phyloP scores from a whole-genome alignment of 2,329 filamentous ascomycete genomes.

The Fusarium abutilonis region DNA sequence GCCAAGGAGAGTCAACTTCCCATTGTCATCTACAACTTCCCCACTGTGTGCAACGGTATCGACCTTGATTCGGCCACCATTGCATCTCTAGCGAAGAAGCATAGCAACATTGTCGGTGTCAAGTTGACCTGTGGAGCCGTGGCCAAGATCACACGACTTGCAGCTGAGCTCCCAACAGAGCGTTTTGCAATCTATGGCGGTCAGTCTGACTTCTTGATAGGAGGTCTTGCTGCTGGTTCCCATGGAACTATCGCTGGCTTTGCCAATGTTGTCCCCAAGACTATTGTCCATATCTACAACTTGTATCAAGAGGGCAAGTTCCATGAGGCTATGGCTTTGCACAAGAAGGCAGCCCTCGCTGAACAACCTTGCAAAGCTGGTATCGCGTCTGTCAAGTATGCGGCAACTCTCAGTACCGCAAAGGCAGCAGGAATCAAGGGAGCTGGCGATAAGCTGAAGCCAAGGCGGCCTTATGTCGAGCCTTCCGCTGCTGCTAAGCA shows the following conservation, averaged over 20 bases:
- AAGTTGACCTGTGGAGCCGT: slow-evolving; percentile 79
- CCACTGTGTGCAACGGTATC: slow-evolving; percentile 72
- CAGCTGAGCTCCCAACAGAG: slow-evolving; percentile 59
- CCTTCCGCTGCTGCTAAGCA: slow-evolving; percentile 56
- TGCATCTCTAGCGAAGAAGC: slow-evolving; percentile 34
- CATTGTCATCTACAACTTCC: slow-evolving; percentile 75
- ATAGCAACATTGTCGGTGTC: slow-evolving; percentile 71
- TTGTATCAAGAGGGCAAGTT: slow-evolving; percentile 67
- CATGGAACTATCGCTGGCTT: slow-evolving; percentile 71
- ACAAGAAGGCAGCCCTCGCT: slow-evolving; percentile 70
- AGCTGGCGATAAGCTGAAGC: slow-evolving; percentile 66
- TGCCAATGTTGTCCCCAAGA: slow-evolving; percentile 69
- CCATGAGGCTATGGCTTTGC: slow-evolving; percentile 68
- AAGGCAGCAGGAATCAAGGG: slow-evolving; percentile 67
- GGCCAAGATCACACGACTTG: slow-evolving; percentile 73
- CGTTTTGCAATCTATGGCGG: slow-evolving; percentile 75
- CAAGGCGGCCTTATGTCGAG: slow-evolving; percentile 68
- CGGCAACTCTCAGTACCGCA: slow-evolving; percentile 69
- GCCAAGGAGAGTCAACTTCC: slow-evolving; percentile 62
- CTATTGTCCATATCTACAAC: slow-evolving; percentile 67
- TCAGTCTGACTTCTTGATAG: slow-evolving; percentile 76
- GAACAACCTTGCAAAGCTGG: slow-evolving; percentile 73
- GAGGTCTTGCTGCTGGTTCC: slow-evolving; percentile 66
- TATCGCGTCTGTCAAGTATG: slow-evolving; percentile 74
- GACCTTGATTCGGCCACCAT: slow-evolving; percentile 74